A percentile compares a stretch with the other conserved stretches of the same genome.
Evolutionary conservation across 2,329 filamentous ascomycete genomes (phyloP).

Genomic region (Alternaria conjuncta): DNA sequence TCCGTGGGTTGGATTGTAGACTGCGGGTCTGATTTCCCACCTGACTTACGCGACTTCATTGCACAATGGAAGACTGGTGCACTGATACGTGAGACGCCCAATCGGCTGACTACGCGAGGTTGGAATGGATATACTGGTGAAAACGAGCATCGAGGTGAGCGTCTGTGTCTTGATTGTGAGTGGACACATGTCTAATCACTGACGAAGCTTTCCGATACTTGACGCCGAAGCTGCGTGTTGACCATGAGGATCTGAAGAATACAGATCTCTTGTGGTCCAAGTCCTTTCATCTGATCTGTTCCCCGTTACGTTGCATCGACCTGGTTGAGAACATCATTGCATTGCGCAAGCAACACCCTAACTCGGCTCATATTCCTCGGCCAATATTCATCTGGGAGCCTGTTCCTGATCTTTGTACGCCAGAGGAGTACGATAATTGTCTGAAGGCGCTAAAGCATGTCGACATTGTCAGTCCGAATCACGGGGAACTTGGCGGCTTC

Average conservation of each 20-base stretch:
- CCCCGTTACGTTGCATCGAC: constrained; percentile 75
- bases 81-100: constrained; percentile 68
- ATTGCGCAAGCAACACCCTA: constrained; percentile 51
- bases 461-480: constrained; percentile 78
- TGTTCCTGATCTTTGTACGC: constrained; percentile 84
- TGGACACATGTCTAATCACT: not conserved
- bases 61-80: constrained; percentile 77
- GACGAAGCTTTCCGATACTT: constrained; percentile 77
- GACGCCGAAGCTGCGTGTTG: constrained; percentile 84
- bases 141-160: constrained; percentile 65
- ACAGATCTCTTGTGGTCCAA: constrained; percentile 69
- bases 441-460: constrained; percentile 60
- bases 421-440: constrained; percentile 64
- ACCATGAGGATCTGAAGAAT: constrained; percentile 71
- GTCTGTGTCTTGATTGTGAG: not conserved
- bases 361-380: constrained; percentile 25
- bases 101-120: constrained; percentile 81
- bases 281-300: constrained; percentile 89
- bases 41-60: constrained; percentile 67
- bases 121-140: constrained; percentile 85
- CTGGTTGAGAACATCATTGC: constrained; percentile 74
- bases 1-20: constrained; percentile 91
- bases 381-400: constrained; percentile 95
- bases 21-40: constrained; percentile 84
- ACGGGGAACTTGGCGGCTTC: constrained; percentile 84